Evolutionary conservation across 1,284 basidiomycete species (phyloP).

Genomic region (Gomphus sp.): DNA sequence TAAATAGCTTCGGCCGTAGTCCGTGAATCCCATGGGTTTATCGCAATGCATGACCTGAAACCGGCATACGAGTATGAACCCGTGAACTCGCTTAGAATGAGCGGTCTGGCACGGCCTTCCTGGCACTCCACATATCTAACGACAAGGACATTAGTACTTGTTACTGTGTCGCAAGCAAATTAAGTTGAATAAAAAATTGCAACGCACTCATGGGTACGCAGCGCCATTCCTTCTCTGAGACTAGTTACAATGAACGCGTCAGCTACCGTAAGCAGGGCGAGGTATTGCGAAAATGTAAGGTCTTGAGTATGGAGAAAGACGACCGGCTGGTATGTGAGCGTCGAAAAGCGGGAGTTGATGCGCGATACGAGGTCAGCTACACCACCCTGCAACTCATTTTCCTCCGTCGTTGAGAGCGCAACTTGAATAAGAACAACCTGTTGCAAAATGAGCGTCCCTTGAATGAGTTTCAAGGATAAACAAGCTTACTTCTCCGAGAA

Average conservation of each 20-base stretch:
- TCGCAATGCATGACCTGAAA: conserved; percentile 75
- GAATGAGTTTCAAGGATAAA: background rate
- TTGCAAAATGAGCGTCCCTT: background rate
- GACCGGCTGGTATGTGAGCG: conserved; percentile 80
- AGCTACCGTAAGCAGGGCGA: conserved; percentile 73
- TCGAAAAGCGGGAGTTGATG: conserved; percentile 77
- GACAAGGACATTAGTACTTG: conserved; percentile 25
- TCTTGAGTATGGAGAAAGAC: conserved; percentile 85
- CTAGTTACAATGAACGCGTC: conserved; percentile 85
- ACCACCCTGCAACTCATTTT: conserved; percentile 65
- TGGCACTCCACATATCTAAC: conserved; percentile 85
- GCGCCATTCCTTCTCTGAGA: conserved; percentile 82
- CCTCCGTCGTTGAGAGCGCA: conserved; percentile 74
- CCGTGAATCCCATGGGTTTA: conserved; percentile 77
- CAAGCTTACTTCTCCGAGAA: conserved; percentile 55
- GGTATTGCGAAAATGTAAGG: conserved; percentile 79
- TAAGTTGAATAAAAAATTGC: background rate
- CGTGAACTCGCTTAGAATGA: conserved; percentile 80
- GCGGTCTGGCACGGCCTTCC: conserved; percentile 55
- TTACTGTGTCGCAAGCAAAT: background rate
- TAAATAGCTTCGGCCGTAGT: conserved; percentile 71
- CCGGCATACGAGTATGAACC: conserved; percentile 81
- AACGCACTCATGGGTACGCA: conserved; percentile 33
- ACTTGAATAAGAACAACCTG: conserved; percentile 80
- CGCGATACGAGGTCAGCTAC: conserved; percentile 73